Conservation (phyloP, 2,329 filamentous ascomycete genomes). For the Xylariomycetidae sp. region DNA sequence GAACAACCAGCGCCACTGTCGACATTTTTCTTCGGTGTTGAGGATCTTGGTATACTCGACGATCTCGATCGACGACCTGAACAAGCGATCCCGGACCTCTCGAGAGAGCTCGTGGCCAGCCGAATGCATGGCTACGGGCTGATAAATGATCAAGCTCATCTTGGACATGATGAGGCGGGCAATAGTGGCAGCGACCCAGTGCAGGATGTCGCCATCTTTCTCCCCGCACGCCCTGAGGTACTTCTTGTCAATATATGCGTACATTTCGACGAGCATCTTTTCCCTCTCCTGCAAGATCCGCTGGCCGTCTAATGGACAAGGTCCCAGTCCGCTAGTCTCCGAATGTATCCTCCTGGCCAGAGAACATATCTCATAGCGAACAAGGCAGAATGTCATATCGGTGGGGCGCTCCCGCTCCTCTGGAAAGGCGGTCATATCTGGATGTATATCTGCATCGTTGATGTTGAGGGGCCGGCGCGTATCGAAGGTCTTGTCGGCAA, state of each 20-base stretch:
- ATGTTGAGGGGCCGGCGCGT: conserved; percentile 53
- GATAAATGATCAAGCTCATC: conserved; percentile 50
- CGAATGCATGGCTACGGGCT: conserved; percentile 43
- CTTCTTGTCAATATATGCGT: conserved; percentile 45
- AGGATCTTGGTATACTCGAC: conserved; percentile 52
- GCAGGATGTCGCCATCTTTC: conserved; percentile 38
- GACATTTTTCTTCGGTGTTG: conserved; percentile 43
- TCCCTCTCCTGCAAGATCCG: conserved; percentile 39
- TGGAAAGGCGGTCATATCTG: conserved; percentile 43
- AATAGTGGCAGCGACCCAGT: conserved; percentile 46
- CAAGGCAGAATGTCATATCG: conserved; percentile 44
- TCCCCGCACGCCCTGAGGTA: conserved; percentile 49
- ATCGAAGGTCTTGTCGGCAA: conserved; percentile 43
- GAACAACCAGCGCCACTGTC: conserved; percentile 55
- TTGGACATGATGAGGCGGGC: conserved; percentile 48
- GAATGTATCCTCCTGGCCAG: conserved; percentile 35
- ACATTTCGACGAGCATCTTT: conserved; percentile 40
- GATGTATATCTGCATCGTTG: conserved; percentile 47
- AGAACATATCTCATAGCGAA: conserved; percentile 38
- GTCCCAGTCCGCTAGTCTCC: conserved; percentile 28
- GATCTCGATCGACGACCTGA: conserved; percentile 48
- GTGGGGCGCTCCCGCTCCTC: conserved; percentile 46
- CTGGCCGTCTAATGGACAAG: conserved; percentile 25
- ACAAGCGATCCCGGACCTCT: conserved; percentile 38
- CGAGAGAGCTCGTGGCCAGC: conserved; percentile 31